These are phyloP conservation scores for rapeseed (Brassica napus) DNA, from an alignment of 345 rosid species.

Conservation along the genomic window DNA sequence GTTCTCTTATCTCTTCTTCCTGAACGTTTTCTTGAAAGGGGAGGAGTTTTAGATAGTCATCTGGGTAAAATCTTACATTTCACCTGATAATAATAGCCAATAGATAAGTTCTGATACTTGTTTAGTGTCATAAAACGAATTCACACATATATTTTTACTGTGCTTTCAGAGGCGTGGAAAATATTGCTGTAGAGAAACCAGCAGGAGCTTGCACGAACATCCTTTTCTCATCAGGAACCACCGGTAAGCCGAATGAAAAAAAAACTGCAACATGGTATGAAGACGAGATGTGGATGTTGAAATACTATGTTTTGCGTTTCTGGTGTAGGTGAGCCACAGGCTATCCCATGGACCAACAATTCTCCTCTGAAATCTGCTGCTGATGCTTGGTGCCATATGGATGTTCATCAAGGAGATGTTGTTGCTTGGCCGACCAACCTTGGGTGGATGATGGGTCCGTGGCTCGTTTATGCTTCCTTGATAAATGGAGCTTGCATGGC, in stretches of 20 bases:
- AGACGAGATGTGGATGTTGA: constrained; percentile 17
- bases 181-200: constrained; percentile 71
- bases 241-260: constrained; percentile 53
- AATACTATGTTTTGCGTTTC: constrained; percentile 23
- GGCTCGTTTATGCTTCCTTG: constrained; percentile 93
- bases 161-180: constrained; percentile 62
- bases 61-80: too few relatives aligned
- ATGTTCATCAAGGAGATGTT: constrained; percentile 65
- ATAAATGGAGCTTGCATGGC: constrained; percentile 89
- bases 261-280: neutral
- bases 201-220: constrained; percentile 80
- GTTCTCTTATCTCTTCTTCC: constrained; percentile 56
- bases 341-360: constrained; percentile 86
- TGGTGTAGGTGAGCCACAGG: constrained; percentile 90
- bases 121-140: neutral
- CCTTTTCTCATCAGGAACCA: constrained; percentile 97
- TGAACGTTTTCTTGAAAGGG: too few relatives aligned
- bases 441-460: constrained; percentile 99
- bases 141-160: neutral
- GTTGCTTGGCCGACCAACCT: constrained; percentile 99
- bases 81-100: neutral
- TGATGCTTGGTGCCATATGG: constrained; percentile 99
- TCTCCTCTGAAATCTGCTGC: constrained; percentile 90
- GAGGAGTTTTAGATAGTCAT: too few relatives aligned
- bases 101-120: neutral